Evolutionary conservation across 164 flowering plant genomes (phyloP), one percentile per base, ranked within the genome.

Genomic region (Vitis rotundifolia): DNA sequence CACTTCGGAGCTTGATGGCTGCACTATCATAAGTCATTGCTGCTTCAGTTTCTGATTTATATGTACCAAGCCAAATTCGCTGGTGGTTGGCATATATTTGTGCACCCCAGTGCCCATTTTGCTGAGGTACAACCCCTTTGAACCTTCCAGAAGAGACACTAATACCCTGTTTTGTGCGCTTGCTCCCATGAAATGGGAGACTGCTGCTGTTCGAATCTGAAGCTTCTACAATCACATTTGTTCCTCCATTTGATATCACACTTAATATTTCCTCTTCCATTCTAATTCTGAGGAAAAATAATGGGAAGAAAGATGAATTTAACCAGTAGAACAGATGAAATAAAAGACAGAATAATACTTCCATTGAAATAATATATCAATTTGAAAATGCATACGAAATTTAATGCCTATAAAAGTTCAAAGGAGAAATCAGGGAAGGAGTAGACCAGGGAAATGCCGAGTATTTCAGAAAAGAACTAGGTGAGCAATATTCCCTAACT

Each of bases 21-120:
- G 92, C 88, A 10, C 88, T 86, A 52, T 88, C 90, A 53, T 89
- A 89, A 9, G 92, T 89, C 87, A 84, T 83, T 3, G 90, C 90
- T 8, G 91, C 94, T 3, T 81, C 92, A 19, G 58, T 79, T 67
- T 86, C 87, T 0, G 90, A 77, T 19, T 78, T 81, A 75, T 86
- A 89, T 2, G 94, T 88, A 3, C 91, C 92, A 0, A 89, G 86
- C 94, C 94, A 89, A 19, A 88, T 78, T 5, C 92, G 61, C 52
- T 81, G 78, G 79, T 84, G 89, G 56, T 86, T 82, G 18, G 87
- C 79, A 26, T 89, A 89, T 48, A 88, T 84, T 71, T 88, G 94
- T 5, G 89, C 87, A 3, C 94, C 94, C 92, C 90, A 86, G 15
- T 81, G 81, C 9, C 92, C 89, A 12, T 87, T 86, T 26, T 68